Evolutionary conservation across 2,329 filamentous ascomycete genomes (phyloP), one percentile per base, ranked within the genome.

Genomic region (Ascochyta viciae-villosae): DNA sequence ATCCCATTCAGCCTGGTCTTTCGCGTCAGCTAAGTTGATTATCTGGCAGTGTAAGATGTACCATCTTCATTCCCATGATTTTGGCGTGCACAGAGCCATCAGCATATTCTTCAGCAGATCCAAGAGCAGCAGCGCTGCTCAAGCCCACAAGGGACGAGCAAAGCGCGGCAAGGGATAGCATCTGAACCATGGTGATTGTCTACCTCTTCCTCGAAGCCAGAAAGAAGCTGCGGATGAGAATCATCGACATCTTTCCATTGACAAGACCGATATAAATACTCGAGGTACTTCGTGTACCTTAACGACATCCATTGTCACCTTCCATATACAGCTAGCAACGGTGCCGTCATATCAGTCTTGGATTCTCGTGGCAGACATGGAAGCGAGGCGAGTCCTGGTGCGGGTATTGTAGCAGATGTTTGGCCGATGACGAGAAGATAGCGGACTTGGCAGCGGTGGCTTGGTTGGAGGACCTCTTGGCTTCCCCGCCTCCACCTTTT

Each of bases 41-140:
- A 19, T 19, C 19, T 19, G 19, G 19, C 19, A 19, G 19, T 19
- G 19, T 19, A 19, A 19, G 19, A 19, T 19, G 19, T 48, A 66
- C 66, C 50, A 66, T 60, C 61, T 75, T 76, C 60, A 72, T 65
- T 24, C 59, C 61, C 68, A 74, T 72, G 49, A 76, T 74, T 33
- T 51, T 64, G 45, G 70, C 64, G 50, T 75, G 73, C 10, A 75
- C 70, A 26, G 66, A 60, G 13, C 73, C 73, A 37, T 71, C 71
- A 15, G 72, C 70, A 58, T 74, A 76, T 43, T 74, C 64, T 45
- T 70, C 66, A 6, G 64, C 60, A n/a, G 63, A 60, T 40, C 65
- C 64, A 40, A 67, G 51, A 27, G 62, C 63, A 44, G 66, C 63
- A 16, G 60, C 65, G 40, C 51, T 67, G 31, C 63, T 64, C 57